These are phyloP conservation scores for Populus deltoides DNA, from an alignment of 345 rosid genomes.

Conservation along the genomic window DNA sequence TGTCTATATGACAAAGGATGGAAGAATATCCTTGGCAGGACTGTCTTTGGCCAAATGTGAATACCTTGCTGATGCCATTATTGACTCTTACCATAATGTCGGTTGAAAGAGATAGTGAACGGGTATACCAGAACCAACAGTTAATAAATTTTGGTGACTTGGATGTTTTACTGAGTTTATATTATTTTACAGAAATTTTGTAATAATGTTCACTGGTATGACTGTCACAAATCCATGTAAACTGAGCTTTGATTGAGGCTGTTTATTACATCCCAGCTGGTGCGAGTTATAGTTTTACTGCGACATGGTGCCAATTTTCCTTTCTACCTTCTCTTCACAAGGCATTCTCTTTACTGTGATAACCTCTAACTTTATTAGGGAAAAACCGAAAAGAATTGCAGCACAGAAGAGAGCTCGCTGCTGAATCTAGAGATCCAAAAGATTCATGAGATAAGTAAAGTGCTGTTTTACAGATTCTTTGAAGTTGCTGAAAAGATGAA, in stretches of 20 bases:
- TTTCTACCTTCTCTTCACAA: background rate
- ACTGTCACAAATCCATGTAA: background rate
- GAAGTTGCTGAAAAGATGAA: background rate
- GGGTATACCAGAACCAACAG: constrained; percentile 5
- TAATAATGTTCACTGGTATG: constrained; percentile 14
- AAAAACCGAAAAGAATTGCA: background rate
- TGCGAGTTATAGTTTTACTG: background rate
- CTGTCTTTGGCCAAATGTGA: constrained; percentile 88
- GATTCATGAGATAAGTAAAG: background rate
- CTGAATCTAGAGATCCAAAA: background rate
- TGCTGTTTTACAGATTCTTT: background rate
- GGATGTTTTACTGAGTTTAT: constrained; percentile 7
- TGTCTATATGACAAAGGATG: constrained; percentile 92
- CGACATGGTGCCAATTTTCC: background rate
- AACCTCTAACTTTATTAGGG: background rate
- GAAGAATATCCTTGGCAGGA: constrained; percentile 92
- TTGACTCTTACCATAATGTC: constrained; percentile 78
- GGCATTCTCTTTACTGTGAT: background rate
- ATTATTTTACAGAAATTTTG: background rate
- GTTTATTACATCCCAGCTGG: background rate
- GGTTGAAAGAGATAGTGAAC: constrained; percentile 40
- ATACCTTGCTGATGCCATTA: constrained; percentile 84
- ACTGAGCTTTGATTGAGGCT: background rate
- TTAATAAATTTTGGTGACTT: constrained; percentile 14
- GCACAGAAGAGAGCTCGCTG: background rate